Base-by-base conservation (phyloP, 148 eudicot species). In the Heliosperma pusillum region DNA sequence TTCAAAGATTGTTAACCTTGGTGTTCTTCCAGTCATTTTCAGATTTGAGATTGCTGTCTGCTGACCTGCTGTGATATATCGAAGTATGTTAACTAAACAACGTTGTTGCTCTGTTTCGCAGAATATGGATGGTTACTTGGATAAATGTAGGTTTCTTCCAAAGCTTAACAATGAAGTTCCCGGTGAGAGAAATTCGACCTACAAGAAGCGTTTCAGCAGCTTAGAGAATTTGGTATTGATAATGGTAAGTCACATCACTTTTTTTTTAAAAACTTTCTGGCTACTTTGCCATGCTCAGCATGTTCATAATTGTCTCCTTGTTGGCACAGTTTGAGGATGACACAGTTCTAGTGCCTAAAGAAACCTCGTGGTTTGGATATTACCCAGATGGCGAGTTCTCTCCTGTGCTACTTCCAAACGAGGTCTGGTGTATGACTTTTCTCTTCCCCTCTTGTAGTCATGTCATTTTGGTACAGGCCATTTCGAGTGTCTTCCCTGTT, bases 351-450 rank as follows among this genome's bases (percentile, higher is more conserved):
- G 87, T 91, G 76, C 98, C 98, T 5, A 94, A 90, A 77, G 97
- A 94, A 84, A 91, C 96, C 4, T 78, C 98, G 20, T 94, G 98
- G 98, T 94, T 94, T 84, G 98, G 96, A n/a, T 94, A 88, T 78
- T 94, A 88, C 79, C 97, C 98, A 25, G 91, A 94, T 88, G 98
- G 98, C 22, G 87, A 85, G 52, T 94, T 89, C 76, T 76, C 77
- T 58, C 91, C 93, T 17, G 79, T 90, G 77, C 80, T 94, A 79
- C 77, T 91, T 60, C 89, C 97, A 66, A 87, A 94, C 58, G 79
- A 91, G 97, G 98, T 91, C 76, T 60, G 42, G 47, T 36, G 42
- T 7, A 36, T 36, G 2, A 36, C 42, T 36, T 36, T 36, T 36
- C 42, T 36, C 42, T 36, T 6, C 7, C 42, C 42, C 42, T 36